A percentile compares a stretch with the other conserved stretches of the same genome.
phyloP scores from a whole-genome alignment of 768 basidiomycete genomes.

The Termitomyces sp. region DNA sequence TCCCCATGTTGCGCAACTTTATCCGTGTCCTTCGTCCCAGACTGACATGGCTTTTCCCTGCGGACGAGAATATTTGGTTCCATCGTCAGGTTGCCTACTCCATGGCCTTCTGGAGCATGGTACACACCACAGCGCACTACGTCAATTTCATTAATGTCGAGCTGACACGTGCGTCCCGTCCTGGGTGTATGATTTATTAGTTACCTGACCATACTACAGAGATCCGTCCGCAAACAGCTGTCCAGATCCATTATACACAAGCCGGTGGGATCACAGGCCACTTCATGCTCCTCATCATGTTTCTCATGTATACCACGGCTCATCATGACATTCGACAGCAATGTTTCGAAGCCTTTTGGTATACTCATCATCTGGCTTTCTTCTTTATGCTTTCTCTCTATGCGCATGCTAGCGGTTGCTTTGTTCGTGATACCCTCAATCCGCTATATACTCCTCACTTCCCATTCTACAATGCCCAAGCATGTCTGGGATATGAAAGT shows the following conservation, averaged over 20 bases:
- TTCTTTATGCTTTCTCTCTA: constrained; percentile 92
- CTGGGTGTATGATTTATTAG: not conserved
- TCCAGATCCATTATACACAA: constrained; percentile 84
- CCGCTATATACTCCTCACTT: constrained; percentile 68
- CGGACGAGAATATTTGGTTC: constrained; percentile 96
- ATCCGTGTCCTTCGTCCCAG: constrained; percentile 80
- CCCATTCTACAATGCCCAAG: constrained; percentile 83
- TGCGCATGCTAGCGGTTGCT: constrained; percentile 90
- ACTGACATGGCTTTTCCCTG: constrained; percentile 79
- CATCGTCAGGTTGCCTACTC: constrained; percentile 93
- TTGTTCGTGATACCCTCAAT: constrained; percentile 79
- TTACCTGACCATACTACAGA: constrained; percentile 38
- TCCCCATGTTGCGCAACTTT: constrained; percentile 88
- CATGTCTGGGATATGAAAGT: constrained; percentile 85
- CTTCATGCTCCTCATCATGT: constrained; percentile 92
- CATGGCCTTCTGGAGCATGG: constrained; percentile 89
- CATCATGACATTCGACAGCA: constrained; percentile 84
- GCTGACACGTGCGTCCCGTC: constrained; percentile 58
- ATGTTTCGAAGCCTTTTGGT: constrained; percentile 97
- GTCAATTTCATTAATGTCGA: constrained; percentile 94
- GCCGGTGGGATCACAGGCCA: constrained; percentile 93
- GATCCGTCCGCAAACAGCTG: constrained; percentile 71
- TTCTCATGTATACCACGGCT: constrained; percentile 89
- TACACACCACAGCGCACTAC: constrained; percentile 92
- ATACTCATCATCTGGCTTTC: constrained; percentile 91